A percentile compares a stretch with the other conserved stretches of the same genome.
Conservation (phyloP, 2,329 filamentous ascomycete species). For the Epicoccum nigrum region DNA sequence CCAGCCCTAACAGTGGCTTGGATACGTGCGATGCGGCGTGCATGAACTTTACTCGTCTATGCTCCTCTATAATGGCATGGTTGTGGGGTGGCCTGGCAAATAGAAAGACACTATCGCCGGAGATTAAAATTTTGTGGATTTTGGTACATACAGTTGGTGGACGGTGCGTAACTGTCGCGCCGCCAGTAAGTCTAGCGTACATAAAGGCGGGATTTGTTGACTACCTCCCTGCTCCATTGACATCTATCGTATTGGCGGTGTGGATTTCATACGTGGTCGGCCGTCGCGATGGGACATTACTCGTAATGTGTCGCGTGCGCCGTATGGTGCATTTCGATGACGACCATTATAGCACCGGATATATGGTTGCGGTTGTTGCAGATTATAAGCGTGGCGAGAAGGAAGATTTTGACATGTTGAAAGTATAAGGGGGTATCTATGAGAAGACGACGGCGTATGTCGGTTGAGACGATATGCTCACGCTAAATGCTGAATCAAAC, state of each 20-base stretch:
- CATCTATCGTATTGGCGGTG: not conserved
- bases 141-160: constrained; percentile 10
- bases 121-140: too few species aligned
- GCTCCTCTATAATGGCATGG: too few species aligned
- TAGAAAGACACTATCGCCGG: too few species aligned
- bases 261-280: not conserved
- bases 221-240: not conserved
- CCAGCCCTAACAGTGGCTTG: too few species aligned
- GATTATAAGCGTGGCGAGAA: not conserved
- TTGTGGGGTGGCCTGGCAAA: too few species aligned
- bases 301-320: constrained; percentile 1
- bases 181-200: constrained; percentile 6
- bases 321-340: not conserved
- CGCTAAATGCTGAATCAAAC: constrained; percentile 13
- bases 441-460: constrained; percentile 3
- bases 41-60: too few species aligned
- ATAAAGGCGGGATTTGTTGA: constrained; percentile 3
- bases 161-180: not conserved
- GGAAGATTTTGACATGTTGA: constrained; percentile 8
- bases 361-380: not conserved
- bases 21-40: too few species aligned
- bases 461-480: constrained; percentile 11
- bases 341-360: not conserved
- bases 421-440: constrained; percentile 20
- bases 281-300: not conserved